Conservation (phyloP, 768 basidiomycete species). For the Leucocoprinus sp. region DNA sequence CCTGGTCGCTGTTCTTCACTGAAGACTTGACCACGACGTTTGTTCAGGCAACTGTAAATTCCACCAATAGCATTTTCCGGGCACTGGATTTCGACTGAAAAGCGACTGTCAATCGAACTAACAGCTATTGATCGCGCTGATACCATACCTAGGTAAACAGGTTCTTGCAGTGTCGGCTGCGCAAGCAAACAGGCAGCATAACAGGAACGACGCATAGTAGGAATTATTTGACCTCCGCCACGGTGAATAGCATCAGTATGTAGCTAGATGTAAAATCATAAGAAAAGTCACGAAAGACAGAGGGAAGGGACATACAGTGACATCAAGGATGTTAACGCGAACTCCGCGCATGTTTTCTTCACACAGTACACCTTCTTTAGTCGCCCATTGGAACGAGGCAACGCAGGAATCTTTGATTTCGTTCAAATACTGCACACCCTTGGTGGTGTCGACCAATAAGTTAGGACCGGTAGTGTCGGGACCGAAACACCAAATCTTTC, state of each 20-base stretch:
- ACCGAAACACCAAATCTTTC: slow-evolving; percentile 99
- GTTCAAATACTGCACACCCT: slow-evolving; percentile 98
- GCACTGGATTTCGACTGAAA: slow-evolving; percentile 90
- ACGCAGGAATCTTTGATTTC: slow-evolving; percentile 99
- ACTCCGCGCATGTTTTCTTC: slow-evolving; percentile 99
- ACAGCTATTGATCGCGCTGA: neutral
- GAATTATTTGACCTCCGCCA: slow-evolving; percentile 98
- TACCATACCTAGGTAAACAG: slow-evolving; percentile 78
- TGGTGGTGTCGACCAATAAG: slow-evolving; percentile 94
- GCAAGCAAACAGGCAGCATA: slow-evolving; percentile 95
- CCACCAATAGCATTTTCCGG: slow-evolving; percentile 97
- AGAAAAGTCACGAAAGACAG: slow-evolving; percentile 4
- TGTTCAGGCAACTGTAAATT: slow-evolving; percentile 91
- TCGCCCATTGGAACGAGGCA: slow-evolving; percentile 99
- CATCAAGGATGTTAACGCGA: slow-evolving; percentile 93
- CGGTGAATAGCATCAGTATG: slow-evolving; percentile 99
- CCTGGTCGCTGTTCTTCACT: slow-evolving; percentile 94
- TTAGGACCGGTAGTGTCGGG: slow-evolving; percentile 97
- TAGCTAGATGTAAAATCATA: slow-evolving; percentile 39
- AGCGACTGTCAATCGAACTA: neutral
- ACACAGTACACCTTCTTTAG: slow-evolving; percentile 93
- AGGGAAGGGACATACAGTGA: slow-evolving; percentile 53
- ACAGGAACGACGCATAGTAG: slow-evolving; percentile 90
- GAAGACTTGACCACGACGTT: slow-evolving; percentile 97
- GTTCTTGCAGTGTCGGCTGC: slow-evolving; percentile 88